A percentile compares a stretch with the other conserved stretches of the same genome.
phyloP scores from a whole-genome alignment of 352 stramenopile genomes.

The Plasmopara muralis region DNA sequence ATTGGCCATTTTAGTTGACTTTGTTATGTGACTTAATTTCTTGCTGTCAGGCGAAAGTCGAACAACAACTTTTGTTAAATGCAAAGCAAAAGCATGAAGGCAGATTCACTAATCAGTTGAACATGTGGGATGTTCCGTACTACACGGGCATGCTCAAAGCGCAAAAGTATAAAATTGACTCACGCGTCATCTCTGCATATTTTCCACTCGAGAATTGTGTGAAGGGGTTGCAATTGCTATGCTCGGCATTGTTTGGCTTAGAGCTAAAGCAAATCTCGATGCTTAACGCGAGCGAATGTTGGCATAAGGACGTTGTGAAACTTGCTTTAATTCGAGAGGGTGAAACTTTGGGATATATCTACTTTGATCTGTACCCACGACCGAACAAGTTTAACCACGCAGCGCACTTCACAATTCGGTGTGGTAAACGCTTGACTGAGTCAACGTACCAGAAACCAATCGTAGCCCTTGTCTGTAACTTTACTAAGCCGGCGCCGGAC shows the following conservation, averaged over 20 bases:
- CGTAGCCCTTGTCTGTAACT: conserved; percentile 91
- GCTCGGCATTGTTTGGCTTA: conserved; percentile 87
- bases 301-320: conserved; percentile 86
- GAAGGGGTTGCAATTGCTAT: conserved; percentile 85
- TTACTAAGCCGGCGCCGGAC: conserved; percentile 67
- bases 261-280: conserved; percentile 76
- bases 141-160: conserved; percentile 88
- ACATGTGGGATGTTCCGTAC: conserved; percentile 94
- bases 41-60: conserved; percentile 34
- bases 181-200: conserved; percentile 77
- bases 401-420: conserved; percentile 96
- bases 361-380: conserved; percentile 93
- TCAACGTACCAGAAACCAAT: conserved; percentile 90
- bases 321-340: conserved; percentile 73
- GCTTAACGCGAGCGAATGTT: conserved; percentile 72
- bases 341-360: conserved; percentile 85
- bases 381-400: conserved; percentile 81
- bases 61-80: conserved; percentile 49
- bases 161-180: conserved; percentile 63
- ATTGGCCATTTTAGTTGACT: background rate
- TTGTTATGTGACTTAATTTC: background rate
- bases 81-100: conserved; percentile 65
- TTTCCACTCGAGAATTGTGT: conserved; percentile 91
- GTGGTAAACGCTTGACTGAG: conserved; percentile 62
- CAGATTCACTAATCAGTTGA: conserved; percentile 35